These are phyloP conservation scores for Backusella liffmaniae DNA, from an alignment of 192 early-diverging fungal genomes.

Conservation along the genomic window DNA sequence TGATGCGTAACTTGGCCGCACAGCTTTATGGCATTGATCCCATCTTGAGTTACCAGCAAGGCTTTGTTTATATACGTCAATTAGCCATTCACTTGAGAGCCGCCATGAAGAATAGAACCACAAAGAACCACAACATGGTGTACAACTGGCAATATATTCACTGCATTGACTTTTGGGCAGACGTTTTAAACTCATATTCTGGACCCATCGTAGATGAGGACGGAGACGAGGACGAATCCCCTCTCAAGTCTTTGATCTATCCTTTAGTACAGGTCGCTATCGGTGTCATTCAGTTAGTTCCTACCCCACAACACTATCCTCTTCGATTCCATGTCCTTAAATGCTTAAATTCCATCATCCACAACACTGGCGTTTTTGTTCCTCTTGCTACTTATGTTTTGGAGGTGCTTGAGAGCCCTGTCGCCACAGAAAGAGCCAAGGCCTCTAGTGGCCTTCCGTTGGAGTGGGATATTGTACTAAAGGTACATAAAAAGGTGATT, in stretches of 20 bases:
- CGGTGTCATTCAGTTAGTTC: slow-evolving; percentile 76
- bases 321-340: slow-evolving; percentile 85
- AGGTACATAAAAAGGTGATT: slow-evolving; percentile 80
- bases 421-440: slow-evolving; percentile 50
- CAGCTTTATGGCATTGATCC: slow-evolving; percentile 83
- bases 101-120: slow-evolving; percentile 54
- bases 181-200: slow-evolving; percentile 77
- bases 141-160: slow-evolving; percentile 99
- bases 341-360: slow-evolving; percentile 66
- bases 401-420: slow-evolving; percentile 78
- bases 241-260: slow-evolving; percentile 77
- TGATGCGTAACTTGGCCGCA: slow-evolving; percentile 92
- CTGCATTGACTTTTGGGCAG: slow-evolving; percentile 87
- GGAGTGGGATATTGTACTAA: slow-evolving; percentile 75
- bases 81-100: slow-evolving; percentile 90
- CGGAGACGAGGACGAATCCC: slow-evolving; percentile 49
- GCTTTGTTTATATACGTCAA: slow-evolving; percentile 91
- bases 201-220: slow-evolving; percentile 30
- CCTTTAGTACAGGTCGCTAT: slow-evolving; percentile 82
- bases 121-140: slow-evolving; percentile 84
- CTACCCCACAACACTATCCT: slow-evolving; percentile 89
- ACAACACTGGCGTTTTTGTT: slow-evolving; percentile 77
- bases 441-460: slow-evolving; percentile 77
- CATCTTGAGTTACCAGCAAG: slow-evolving; percentile 86
- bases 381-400: slow-evolving; percentile 84